Base-by-base conservation (phyloP, 225 moss, liverwort and hornwort species). In the Pseudoscleropodium purum region DNA sequence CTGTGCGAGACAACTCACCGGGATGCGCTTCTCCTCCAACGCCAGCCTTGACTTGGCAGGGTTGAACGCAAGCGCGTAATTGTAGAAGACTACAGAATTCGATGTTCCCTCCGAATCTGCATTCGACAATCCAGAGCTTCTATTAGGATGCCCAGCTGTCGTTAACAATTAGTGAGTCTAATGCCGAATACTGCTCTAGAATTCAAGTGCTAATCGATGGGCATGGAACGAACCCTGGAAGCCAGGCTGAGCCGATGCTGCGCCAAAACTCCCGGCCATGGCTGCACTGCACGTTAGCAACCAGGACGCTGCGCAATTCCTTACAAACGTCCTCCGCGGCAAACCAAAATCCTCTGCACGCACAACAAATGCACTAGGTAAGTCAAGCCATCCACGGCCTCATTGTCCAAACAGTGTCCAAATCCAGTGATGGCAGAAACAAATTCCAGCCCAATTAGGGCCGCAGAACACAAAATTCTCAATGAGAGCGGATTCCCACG, bases 41-140 rank as follows among this genome's bases (percentile, higher is more conserved):
- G 94, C 94, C 68, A 94, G 77, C 73, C 82, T 94, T 15, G n/a
- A 70, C 85, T 94, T 94, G 57, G 94, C 94, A 84, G 94, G 94
- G 57, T 92, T 92, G 67, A 92, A 94, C 41, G 94, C 92, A 79
- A 94, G 94, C 49, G 94, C 60, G 65, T 92, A 92, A 56, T 92
- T 94, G 87, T 94, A 94, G 81, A 94, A 91, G 64, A 83, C 82
- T 81, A 91, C 92, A 65, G 62, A 81, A 51, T 91, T 92, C 77
- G 87, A 87, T 33, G 92, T 5, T 65, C 88, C 75, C 56, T 90
- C 92, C 64, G 93, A 76, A 59, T 91, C 93, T 94, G 86, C 59
- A 68, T 45, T 34, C n/a, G 62, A 49, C 45, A 61, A 74, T 51
- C 34, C 56, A 56, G 73, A 73, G 34, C 10, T 69, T 34, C 29